Evolutionary conservation across 1,139 yeast genomes (phyloP).

Genomic region (Geotrichum phurueaensis): DNA sequence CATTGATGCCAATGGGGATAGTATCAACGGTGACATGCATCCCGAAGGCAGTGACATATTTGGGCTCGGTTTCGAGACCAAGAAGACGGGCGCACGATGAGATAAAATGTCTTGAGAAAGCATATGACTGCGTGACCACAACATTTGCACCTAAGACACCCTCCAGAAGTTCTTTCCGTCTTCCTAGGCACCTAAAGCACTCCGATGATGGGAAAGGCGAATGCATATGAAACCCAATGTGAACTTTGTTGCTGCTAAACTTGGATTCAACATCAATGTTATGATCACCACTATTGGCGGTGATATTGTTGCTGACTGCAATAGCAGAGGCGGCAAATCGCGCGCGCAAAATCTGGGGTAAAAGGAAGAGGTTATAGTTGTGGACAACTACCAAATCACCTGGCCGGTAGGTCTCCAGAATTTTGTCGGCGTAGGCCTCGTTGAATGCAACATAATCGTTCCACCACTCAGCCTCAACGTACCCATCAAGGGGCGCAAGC

Average conservation of each 20-base stretch:
- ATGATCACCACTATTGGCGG: neutral
- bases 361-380: slow-evolving; percentile 75
- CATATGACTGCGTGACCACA: slow-evolving; percentile 76
- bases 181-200: slow-evolving; percentile 80
- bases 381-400: slow-evolving; percentile 95
- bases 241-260: slow-evolving; percentile 37
- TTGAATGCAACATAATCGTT: slow-evolving; percentile 82
- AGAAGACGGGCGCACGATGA: slow-evolving; percentile 54
- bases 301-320: neutral
- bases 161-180: slow-evolving; percentile 71
- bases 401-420: slow-evolving; percentile 64
- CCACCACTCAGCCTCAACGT: slow-evolving; percentile 75
- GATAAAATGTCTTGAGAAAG: slow-evolving; percentile 83
- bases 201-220: slow-evolving; percentile 80
- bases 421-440: slow-evolving; percentile 79
- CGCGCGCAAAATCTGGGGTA: slow-evolving; percentile 84
- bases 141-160: slow-evolving; percentile 88
- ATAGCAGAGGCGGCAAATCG: slow-evolving; percentile 52
- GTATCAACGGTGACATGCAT: slow-evolving; percentile 65
- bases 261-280: neutral
- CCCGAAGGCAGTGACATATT: slow-evolving; percentile 67
- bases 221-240: slow-evolving; percentile 60
- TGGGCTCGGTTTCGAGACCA: slow-evolving; percentile 39
- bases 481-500: slow-evolving; percentile 53
- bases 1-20: slow-evolving; percentile 81